Percentiles rank a stretch among this genome's conserved stretches.
Conservation (phyloP, 1,139 yeast species). For the Lodderomyces beijingensis region DNA sequence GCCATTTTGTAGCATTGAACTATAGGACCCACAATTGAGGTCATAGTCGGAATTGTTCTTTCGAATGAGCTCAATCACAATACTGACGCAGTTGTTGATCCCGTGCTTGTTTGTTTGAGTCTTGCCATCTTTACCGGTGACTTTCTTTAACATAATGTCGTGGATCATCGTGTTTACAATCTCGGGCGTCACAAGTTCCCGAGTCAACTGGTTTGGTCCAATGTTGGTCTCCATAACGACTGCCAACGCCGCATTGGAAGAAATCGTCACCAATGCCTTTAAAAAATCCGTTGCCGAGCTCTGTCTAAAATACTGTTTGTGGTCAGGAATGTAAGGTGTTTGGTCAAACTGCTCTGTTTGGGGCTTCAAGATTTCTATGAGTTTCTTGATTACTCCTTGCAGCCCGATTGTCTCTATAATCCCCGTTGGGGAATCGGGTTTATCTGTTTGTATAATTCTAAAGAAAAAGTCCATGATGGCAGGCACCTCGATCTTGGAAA, state of each 20-base stretch:
- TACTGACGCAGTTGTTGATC: slow-evolving; percentile 44
- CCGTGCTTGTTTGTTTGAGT: slow-evolving; percentile 40
- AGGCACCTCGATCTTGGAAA: slow-evolving; percentile 54
- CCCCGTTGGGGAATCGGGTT: slow-evolving; percentile 61
- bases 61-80: slow-evolving; percentile 43
- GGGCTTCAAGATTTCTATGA: slow-evolving; percentile 48
- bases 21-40: slow-evolving; percentile 40
- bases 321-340: slow-evolving; percentile 25
- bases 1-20: slow-evolving; percentile 26
- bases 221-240: slow-evolving; percentile 46
- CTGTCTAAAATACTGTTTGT: slow-evolving; percentile 57
- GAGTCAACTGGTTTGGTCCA: slow-evolving; percentile 44
- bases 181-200: slow-evolving; percentile 40
- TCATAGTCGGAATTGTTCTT: slow-evolving; percentile 49
- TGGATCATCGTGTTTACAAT: slow-evolving; percentile 34
- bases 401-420: slow-evolving; percentile 49
- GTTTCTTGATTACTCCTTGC: slow-evolving; percentile 49
- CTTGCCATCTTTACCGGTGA: slow-evolving; percentile 14
- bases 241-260: slow-evolving; percentile 61
- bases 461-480: slow-evolving; percentile 54
- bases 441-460: slow-evolving; percentile 61
- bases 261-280: slow-evolving; percentile 88
- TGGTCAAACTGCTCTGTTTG: slow-evolving; percentile 31
- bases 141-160: slow-evolving; percentile 33
- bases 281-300: slow-evolving; percentile 94